Base-by-base conservation (phyloP, 164 flowering plant species). In the Euptelea pleiosperma region DNA sequence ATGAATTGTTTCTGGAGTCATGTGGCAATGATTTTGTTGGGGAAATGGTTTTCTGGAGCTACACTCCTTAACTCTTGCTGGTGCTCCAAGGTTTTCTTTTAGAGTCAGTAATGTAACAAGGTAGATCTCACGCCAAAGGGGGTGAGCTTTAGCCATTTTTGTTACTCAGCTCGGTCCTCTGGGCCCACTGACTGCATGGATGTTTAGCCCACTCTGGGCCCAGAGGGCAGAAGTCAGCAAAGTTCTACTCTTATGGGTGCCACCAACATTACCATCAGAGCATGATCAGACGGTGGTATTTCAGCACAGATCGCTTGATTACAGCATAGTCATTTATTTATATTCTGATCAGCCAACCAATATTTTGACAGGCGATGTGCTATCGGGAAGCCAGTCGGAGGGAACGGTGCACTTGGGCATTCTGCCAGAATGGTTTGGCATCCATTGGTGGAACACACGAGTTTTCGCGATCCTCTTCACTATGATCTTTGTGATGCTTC, bases 391-490 rank as follows among this genome's bases (percentile, higher is more conserved):
- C 31, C 30, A 60, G 35, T 54, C 77, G 0, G 82, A 52, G 21
- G 95, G 81, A 40, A 19, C 73, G 2, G 65, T 64, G 7, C 95
- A 91, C 43, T 49, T 77, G 55, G 99, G 98, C 0, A 73, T 94
- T 22, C 60, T 94, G 72, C 93, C 89, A 64, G 82, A 89, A 75
- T 88, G 93, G 96, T 87, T 85, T 54, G 99, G 99, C 3, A 21
- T 72, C 44, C 89, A 84, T 3, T 91, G 97, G 98, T 91, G 96
- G 96, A 91, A 76, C 52, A 39, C 83, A 0, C 75, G 98, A 2
- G 61, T 68, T 3, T 65, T 77, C 18, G 74, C 85, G 0, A 67
- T 94, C 16, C 72, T 94, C 11, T 43, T 81, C 61, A 58, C 65
- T 19, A 25, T 71, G 0, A 51, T 85, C 18, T 62, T 87, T 51